Evolutionary conservation across 805 yeast species (phyloP), one percentile per base, ranked within the genome.

Genomic region (Saccharomycopsis sp.): DNA sequence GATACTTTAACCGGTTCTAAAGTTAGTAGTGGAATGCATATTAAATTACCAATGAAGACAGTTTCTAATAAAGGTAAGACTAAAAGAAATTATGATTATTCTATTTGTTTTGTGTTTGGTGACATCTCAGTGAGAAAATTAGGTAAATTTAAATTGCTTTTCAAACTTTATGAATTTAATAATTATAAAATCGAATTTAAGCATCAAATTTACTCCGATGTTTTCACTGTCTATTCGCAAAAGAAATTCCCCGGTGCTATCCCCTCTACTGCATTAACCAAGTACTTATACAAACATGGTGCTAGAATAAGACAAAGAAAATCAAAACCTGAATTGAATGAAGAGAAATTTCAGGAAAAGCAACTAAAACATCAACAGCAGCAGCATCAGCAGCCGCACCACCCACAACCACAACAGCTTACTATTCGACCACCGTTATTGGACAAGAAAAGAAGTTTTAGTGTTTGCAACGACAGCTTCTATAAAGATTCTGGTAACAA

Each of bases 221-320:
- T 44, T 6, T 56, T 60, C 28, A 57, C 55, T 20, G 60, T 59
- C 5, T 59, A 45, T 37, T 56, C 61, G 3, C 63, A 61, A 23
- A 60, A 60, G 50, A 60, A 59, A 40, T 60, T 59, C 44, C 63
- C 63, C 2, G 64, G 64, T 2, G 54, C 62, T 2, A 43, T 53
- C 4, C 52, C 58, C 0, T 55, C 61, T 3, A 58, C 63, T 1
- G 52, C 58, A 21, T 41, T 60, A 29, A 57, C 62, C 3, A 47
- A 53, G n/a, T 60, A 58, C 41, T 47, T 60, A 9, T 58, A 51
- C 47, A 59, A 59, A 35, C 54, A 56, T 33, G 64, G 64, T 28
- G 63, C 63, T 1, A 47, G 60, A 38, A 56, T 60, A 22, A 55
- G 64, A 50, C 62, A 59, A 41, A 49, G 63, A 39, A 59, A 54